A percentile compares a stretch with the other conserved stretches of the same genome.
These are phyloP conservation scores for Artemisia argyi DNA, from an alignment of 129 eudicot species.

Conservation along the genomic window DNA sequence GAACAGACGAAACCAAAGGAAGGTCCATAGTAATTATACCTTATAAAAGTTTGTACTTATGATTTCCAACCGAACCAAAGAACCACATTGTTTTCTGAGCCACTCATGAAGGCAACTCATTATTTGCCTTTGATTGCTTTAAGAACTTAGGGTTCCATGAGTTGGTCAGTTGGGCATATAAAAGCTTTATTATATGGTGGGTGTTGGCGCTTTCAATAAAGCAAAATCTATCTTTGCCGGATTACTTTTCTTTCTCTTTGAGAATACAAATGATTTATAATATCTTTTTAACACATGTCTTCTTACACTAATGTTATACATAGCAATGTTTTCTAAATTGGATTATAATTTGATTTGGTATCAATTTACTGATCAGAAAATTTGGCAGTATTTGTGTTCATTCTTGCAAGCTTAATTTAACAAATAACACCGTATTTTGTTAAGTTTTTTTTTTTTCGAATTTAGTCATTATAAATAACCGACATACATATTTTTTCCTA, in stretches of 20 bases:
- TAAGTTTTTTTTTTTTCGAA: too few species aligned
- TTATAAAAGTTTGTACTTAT: conserved; percentile 1
- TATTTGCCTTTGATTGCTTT: conserved; percentile 19
- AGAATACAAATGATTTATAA: conserved; percentile 23
- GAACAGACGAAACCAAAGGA: too few species aligned
- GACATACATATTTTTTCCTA: too few species aligned
- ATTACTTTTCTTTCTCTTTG: conserved; percentile 37
- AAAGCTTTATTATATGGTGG: conserved; percentile 27
- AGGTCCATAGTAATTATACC: neutral
- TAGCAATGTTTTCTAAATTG: too few species aligned
- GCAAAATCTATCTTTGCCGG: conserved; percentile 37
- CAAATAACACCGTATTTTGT: too few species aligned
- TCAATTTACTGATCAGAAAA: too few species aligned
- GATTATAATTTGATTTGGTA: too few species aligned
- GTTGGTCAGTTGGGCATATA: conserved; percentile 14
- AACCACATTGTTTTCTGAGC: conserved; percentile 16
- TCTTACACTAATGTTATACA: neutral
- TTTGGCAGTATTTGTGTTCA: too few species aligned
- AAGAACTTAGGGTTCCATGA: conserved; percentile 40
- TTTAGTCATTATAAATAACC: too few species aligned
- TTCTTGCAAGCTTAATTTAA: too few species aligned
- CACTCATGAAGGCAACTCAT: neutral
- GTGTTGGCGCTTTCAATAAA: conserved; percentile 38
- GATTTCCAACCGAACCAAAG: conserved; percentile 7
- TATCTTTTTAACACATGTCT: conserved; percentile 10